Evolutionary conservation across 805 yeast species (phyloP), one percentile per base, ranked within the genome.

Genomic region (Lipomyces orientalis): DNA sequence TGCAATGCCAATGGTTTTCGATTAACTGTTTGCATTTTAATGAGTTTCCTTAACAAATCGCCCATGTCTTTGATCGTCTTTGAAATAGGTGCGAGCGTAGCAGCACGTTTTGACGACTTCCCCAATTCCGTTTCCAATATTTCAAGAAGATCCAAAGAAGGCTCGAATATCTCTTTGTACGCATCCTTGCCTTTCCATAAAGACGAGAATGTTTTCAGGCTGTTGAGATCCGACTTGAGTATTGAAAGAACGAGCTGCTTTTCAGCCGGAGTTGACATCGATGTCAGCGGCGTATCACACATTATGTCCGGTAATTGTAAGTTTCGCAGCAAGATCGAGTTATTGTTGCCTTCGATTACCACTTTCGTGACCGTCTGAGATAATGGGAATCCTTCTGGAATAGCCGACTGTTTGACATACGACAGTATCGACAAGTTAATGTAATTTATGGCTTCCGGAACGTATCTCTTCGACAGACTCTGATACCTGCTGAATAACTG

Each of bases 1-100:
- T 95, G 99, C 70, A 95, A 83, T 16, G 87, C 81, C 74, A 95
- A 84, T 65, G 98, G 97, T 66, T 77, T 81, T 68, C 90, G 86
- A 16, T 25, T 57, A 9, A 35, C 34, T 10, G 64, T 60, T 25
- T 64, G 70, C 33, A 61, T 83, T 87, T 51, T 83, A 81, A 22
- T 63, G 66, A 6, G 85, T 79, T 70, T 88, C 82, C 65, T 82
- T 84, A 58, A 77, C 69, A 51, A 90, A 76, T 58, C 58, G 51
- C 39, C n/a, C 7, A 63, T 57, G 8, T 58, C 62, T 1, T 49
- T 37, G n/a, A 70, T 34, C 9, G 49, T 55, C 12, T 46, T 52
- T 1, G 57, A 52, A 7, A 62, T 29, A 12, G 57, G 29, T 5
- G 52, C 60, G 14, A 62, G 39, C 9, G 54, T 51, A 4, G 35